These are phyloP conservation scores for Amanita rubescens DNA, from an alignment of 768 basidiomycete species.

Conservation along the genomic window DNA sequence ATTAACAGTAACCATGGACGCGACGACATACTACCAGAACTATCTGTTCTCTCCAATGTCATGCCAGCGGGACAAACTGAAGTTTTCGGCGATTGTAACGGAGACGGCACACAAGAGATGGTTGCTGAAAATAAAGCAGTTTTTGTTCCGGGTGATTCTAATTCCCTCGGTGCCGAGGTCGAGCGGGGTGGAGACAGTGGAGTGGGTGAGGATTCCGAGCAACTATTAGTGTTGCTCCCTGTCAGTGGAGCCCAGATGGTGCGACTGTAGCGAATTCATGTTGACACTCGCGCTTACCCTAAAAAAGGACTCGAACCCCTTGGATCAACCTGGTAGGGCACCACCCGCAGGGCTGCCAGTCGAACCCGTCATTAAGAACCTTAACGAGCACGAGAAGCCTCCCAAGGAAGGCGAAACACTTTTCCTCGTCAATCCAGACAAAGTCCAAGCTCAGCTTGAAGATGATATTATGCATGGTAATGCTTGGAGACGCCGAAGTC, in stretches of 20 bases:
- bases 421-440: not conserved
- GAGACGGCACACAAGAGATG: not conserved
- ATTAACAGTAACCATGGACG: not conserved
- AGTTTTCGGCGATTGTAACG: not conserved
- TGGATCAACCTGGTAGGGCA: not conserved
- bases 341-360: not conserved
- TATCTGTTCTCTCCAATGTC: not conserved
- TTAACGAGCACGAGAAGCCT: not conserved
- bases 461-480: not conserved
- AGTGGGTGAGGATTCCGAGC: not conserved
- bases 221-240: no score
- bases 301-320: not conserved
- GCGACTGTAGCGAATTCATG: not conserved
- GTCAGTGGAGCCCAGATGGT: not conserved
- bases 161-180: not conserved
- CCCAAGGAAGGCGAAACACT: not conserved
- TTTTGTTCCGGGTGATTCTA: not conserved
- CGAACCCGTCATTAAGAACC: not conserved
- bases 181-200: not conserved
- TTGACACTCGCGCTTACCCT: not conserved
- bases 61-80: not conserved
- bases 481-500: not conserved
- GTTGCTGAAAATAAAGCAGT: not conserved
- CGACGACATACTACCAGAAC: not conserved
- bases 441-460: not conserved